Percentiles rank a stretch among this genome's conserved stretches.
Evolutionary conservation across 2,329 filamentous ascomycete genomes (phyloP).

Genomic region (Apiospora rasikravindrae): DNA sequence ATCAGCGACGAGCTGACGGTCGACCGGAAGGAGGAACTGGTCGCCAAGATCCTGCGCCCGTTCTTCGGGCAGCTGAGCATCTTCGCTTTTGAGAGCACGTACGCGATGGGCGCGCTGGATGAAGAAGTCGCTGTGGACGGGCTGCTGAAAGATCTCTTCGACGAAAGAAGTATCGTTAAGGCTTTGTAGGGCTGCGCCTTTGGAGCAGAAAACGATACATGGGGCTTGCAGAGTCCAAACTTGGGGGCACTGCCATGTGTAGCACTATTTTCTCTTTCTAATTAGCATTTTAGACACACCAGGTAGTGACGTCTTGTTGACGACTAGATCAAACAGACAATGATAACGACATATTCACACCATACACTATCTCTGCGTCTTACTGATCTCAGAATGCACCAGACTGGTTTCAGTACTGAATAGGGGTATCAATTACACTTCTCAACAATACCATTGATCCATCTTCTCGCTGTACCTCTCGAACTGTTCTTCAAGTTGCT

Average conservation of each 20-base stretch:
- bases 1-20: conserved; percentile 61
- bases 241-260: background rate
- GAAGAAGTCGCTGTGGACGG: conserved; percentile 65
- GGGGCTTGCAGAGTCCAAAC: background rate
- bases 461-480: background rate
- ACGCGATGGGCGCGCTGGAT: conserved; percentile 78
- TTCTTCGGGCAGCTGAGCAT: conserved; percentile 95
- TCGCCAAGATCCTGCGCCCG: conserved; percentile 79
- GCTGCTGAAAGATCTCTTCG: conserved; percentile 77
- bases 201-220: background rate
- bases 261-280: background rate
- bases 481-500: background rate
- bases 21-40: conserved; percentile 70
- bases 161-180: conserved; percentile 73
- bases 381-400: background rate
- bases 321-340: background rate
- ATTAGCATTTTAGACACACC: background rate
- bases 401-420: background rate
- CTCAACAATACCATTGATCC: background rate
- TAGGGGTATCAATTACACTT: conserved; percentile 2
- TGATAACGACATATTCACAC: background rate
- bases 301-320: background rate
- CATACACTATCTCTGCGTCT: background rate
- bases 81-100: conserved; percentile 89
- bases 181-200: conserved; percentile 49